A percentile compares a stretch with the other conserved stretches of the same genome.
phyloP scores from a whole-genome alignment of 495 filamentous ascomycete genomes.

The Neurospora sp. region DNA sequence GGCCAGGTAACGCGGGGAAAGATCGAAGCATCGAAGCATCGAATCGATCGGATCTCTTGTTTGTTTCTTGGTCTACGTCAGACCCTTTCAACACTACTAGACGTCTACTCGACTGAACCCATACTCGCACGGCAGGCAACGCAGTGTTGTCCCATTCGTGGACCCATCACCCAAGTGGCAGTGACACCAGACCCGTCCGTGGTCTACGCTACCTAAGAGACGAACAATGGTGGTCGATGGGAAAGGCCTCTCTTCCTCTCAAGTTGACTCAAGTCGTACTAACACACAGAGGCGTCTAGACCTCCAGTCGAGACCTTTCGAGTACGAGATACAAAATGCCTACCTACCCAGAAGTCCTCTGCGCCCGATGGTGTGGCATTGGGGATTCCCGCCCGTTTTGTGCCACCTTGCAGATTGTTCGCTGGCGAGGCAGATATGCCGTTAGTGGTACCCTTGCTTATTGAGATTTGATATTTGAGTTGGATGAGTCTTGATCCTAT shows the following conservation, averaged over 20 bases:
- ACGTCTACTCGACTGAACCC: neutral
- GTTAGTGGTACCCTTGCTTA: neutral
- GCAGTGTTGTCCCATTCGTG: neutral
- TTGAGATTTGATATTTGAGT: neutral
- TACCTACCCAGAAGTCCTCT: neutral
- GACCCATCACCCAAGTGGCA: neutral
- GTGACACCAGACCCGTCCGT: neutral
- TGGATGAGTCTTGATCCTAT: too few relatives aligned
- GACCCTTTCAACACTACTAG: neutral
- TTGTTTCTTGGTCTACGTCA: neutral
- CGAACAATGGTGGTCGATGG: neutral
- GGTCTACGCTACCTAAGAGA: neutral
- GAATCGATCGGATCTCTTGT: neutral
- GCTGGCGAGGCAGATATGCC: neutral
- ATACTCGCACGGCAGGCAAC: neutral
- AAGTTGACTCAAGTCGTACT: too few relatives aligned
- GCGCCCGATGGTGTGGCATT: neutral
- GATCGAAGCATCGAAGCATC: neutral
- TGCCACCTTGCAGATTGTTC: neutral
- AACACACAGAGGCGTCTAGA: neutral
- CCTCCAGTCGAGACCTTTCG: neutral
- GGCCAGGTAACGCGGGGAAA: neutral
- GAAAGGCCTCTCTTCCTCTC: neutral
- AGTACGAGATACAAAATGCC: neutral
- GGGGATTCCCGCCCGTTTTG: neutral